Base-by-base conservation (phyloP, 202 grass and related monocot species). In the Panicum virgatum region DNA sequence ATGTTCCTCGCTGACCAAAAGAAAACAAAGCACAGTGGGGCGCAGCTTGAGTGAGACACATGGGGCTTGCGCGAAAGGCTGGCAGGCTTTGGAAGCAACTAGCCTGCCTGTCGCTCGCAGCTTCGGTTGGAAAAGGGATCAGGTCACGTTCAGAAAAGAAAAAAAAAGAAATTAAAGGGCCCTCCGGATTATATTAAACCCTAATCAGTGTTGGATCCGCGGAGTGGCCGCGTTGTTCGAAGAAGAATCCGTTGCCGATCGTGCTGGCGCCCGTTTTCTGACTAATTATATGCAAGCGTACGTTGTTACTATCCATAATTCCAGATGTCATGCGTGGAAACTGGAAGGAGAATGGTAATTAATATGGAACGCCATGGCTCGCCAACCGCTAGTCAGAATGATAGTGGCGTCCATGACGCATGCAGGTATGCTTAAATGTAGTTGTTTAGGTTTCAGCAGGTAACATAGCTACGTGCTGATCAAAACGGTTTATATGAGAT, bases 31-130 rank as follows among this genome's bases (percentile, higher is more conserved):
- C n/a, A n/a, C n/a, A n/a, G n/a, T 12, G 46, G 39, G n/a, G 44
- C 44, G 60, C 12, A 1, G 30, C 40, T 4, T 30, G 16, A n/a
- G 50, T 8, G n/a, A n/a, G n/a, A 73, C 42, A 68, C 39, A 62
- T 19, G 29, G 56, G 34, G 40, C n/a, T 9, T n/a, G n/a, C n/a
- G n/a, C n/a, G n/a, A n/a, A n/a, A n/a, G n/a, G n/a, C n/a, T n/a
- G n/a, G n/a, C n/a, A n/a, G n/a, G n/a, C n/a, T n/a, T 87, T 57
- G 3, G 26, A 82, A 77, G 27, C 52, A 64, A 82, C 26, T 60
- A 5, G 26, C 47, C 58, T n/a, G n/a, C n/a, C n/a, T 75, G 72
- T 56, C 66, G 18, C 73, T 72, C 20, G 12, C 80, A 22, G 85
- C 73, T 73, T 88, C 73, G 12, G 30, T 27, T 7, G 26, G 26